Conservation (phyloP, 495 filamentous ascomycete species). For the Hypoxylon perforatum region DNA sequence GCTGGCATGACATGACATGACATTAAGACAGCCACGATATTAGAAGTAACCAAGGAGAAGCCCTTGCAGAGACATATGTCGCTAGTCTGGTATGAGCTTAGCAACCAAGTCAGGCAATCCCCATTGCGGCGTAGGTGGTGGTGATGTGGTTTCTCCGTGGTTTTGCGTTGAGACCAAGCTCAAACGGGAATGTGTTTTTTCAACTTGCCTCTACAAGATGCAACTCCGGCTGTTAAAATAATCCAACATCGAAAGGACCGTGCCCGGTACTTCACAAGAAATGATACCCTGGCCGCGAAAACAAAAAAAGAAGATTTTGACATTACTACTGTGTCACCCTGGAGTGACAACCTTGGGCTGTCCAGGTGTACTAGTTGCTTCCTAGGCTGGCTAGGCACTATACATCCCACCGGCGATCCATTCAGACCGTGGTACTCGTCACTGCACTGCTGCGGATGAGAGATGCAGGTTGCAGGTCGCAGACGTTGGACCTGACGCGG, state of each 20-base stretch:
- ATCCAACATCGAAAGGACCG: conserved; percentile 21
- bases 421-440: not conserved
- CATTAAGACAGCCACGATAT: conserved; percentile 12
- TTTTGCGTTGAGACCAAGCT: conserved; percentile 23
- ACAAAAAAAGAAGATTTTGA: conserved; percentile 14
- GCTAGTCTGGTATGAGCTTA: not conserved
- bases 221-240: conserved; percentile 25
- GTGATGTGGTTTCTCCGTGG: conserved; percentile 22
- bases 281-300: conserved; percentile 25
- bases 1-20: not conserved
- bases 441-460: conserved; percentile 1
- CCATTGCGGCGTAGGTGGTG: conserved; percentile 11
- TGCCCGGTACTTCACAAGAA: conserved; percentile 29
- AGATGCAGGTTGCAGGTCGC: conserved; percentile 13
- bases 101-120: conserved; percentile 1
- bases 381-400: conserved; percentile 22
- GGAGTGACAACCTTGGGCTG: conserved; percentile 8
- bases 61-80: conserved; percentile 16
- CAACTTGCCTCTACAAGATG: conserved; percentile 36
- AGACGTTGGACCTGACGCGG: conserved; percentile 3
- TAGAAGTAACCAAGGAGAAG: conserved; percentile 12
- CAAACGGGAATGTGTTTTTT: conserved; percentile 41
- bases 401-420: conserved; percentile 22
- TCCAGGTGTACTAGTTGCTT: conserved; percentile 7
- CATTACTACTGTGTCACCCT: conserved; percentile 31